phyloP scores from a whole-genome alignment of 2,329 filamentous ascomycete species.

The Nemania bipapillata region DNA sequence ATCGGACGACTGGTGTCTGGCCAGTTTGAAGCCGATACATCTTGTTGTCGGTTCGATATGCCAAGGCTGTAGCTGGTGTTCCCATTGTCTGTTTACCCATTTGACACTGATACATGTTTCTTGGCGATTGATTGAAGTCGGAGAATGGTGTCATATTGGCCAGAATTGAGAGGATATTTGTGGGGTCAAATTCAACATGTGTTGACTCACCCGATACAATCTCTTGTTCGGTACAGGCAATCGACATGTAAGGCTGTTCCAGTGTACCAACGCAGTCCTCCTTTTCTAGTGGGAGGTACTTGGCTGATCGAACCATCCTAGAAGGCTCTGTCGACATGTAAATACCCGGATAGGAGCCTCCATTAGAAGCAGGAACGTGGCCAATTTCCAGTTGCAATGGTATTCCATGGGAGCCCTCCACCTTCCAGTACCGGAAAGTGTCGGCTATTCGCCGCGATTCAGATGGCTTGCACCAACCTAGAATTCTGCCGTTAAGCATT shows the following conservation, averaged over 20 bases:
- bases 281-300: slow-evolving; percentile 87
- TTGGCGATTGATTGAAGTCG: slow-evolving; percentile 96
- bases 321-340: slow-evolving; percentile 90
- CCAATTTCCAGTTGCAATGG: slow-evolving; percentile 90
- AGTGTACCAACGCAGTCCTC: slow-evolving; percentile 90
- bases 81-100: slow-evolving; percentile 99
- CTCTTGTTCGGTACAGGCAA: slow-evolving; percentile 89
- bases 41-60: slow-evolving; percentile 96
- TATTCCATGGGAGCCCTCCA: slow-evolving; percentile 82
- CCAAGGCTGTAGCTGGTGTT: slow-evolving; percentile 85
- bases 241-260: slow-evolving; percentile 98
- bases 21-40: slow-evolving; percentile 93
- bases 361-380: slow-evolving; percentile 85
- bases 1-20: slow-evolving; percentile 91
- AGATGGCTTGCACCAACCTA: slow-evolving; percentile 89
- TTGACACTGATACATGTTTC: slow-evolving; percentile 99
- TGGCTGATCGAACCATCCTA: slow-evolving; percentile 89
- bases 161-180: slow-evolving; percentile 95
- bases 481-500: slow-evolving; percentile 86
- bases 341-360: slow-evolving; percentile 94
- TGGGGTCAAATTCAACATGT: slow-evolving; percentile 93
- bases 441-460: slow-evolving; percentile 85
- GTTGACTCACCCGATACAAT: slow-evolving; percentile 88
- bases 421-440: slow-evolving; percentile 93
- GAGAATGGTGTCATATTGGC: slow-evolving; percentile 99